Conservation (phyloP, 495 filamentous ascomycete species). For the Penicillium parvum region DNA sequence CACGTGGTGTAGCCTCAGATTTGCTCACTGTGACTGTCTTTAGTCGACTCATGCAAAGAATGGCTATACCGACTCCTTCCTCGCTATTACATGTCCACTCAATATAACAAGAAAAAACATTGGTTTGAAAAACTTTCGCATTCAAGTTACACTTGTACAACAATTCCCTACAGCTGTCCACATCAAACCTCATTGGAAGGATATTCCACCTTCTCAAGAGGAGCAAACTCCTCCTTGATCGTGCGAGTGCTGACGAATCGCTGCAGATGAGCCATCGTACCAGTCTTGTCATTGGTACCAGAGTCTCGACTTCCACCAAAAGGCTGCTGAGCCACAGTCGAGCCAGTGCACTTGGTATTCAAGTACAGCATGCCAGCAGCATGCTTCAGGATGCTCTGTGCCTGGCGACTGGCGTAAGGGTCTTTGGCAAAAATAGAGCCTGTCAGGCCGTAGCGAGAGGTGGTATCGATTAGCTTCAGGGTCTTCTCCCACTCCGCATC, state of each 20-base stretch:
- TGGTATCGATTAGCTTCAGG: slow-evolving; percentile 53
- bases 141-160: neutral
- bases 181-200: slow-evolving; percentile 55
- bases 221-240: slow-evolving; percentile 73
- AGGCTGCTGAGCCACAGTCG: slow-evolving; percentile 77
- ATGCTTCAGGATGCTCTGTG: slow-evolving; percentile 65
- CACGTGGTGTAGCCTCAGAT: no score
- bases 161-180: neutral
- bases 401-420: slow-evolving; percentile 56
- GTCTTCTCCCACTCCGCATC: slow-evolving; percentile 52
- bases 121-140: neutral
- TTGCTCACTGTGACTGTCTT: no score
- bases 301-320: slow-evolving; percentile 73
- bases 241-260: slow-evolving; percentile 70
- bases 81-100: neutral
- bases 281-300: slow-evolving; percentile 79
- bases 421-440: slow-evolving; percentile 71
- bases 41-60: no score
- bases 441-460: slow-evolving; percentile 66
- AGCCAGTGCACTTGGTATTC: slow-evolving; percentile 75
- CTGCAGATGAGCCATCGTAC: slow-evolving; percentile 58
- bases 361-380: slow-evolving; percentile 81
- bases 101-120: neutral
- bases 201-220: slow-evolving; percentile 56
- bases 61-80: no score